Conservation (phyloP, 2,329 filamentous ascomycete species). For the Diplodia intermedia region DNA sequence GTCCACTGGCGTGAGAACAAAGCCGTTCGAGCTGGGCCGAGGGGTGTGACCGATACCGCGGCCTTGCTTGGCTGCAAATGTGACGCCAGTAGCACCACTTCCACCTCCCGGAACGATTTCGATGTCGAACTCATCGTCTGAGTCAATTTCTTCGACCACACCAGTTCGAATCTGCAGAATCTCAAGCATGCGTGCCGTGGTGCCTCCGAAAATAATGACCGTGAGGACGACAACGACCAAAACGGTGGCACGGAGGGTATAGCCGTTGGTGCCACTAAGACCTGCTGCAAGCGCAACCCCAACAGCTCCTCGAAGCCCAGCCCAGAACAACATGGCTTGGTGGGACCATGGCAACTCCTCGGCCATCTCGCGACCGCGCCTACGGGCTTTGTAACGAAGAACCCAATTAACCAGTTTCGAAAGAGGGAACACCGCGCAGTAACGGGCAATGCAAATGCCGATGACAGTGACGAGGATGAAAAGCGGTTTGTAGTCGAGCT, state of each 20-base stretch:
- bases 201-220: slow-evolving; percentile 98
- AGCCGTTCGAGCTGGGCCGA: slow-evolving; percentile 61
- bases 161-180: slow-evolving; percentile 96
- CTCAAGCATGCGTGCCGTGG: slow-evolving; percentile 95
- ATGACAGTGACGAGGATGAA: slow-evolving; percentile 92
- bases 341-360: slow-evolving; percentile 95
- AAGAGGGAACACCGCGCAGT: slow-evolving; percentile 92
- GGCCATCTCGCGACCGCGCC: slow-evolving; percentile 75
- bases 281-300: slow-evolving; percentile 93
- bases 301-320: slow-evolving; percentile 91
- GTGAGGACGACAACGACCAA: slow-evolving; percentile 96
- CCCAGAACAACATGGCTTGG: slow-evolving; percentile 99
- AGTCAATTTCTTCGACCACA: slow-evolving; percentile 95
- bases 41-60: slow-evolving; percentile 79
- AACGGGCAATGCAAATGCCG: slow-evolving; percentile 90
- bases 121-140: slow-evolving; percentile 98
- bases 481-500: slow-evolving; percentile 88
- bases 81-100: slow-evolving; percentile 52
- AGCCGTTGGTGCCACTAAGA: slow-evolving; percentile 79
- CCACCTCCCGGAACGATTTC: slow-evolving; percentile 70
- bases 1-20: slow-evolving; percentile 59
- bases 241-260: slow-evolving; percentile 90
- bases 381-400: slow-evolving; percentile 81
- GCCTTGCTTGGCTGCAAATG: slow-evolving; percentile 81
- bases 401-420: slow-evolving; percentile 91